Evolutionary conservation across 306 rosid species (phyloP), one percentile per base, ranked within the genome.

Genomic region (Vicia faba): DNA sequence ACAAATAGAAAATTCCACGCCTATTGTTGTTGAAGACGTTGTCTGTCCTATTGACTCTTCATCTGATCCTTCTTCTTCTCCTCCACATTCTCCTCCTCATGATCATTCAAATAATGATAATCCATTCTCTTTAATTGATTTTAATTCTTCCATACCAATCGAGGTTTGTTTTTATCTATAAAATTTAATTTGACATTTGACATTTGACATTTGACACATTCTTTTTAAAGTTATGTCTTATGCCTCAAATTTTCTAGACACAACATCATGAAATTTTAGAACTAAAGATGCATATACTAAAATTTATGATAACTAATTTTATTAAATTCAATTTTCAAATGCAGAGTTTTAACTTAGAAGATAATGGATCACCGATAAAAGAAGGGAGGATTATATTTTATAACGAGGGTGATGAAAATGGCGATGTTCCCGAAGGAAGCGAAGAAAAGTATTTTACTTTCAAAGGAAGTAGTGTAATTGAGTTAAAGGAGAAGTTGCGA

Each of bases 331-430:
- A 46, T 11, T 66, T 56, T 25, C 1, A 14, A 48, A 20, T 68
- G 40, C 18, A 75, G 60, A 6, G 68, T 71, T 66, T 68, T 15
- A 39, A 59, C 14, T 44, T 18, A 45, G 12, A 36, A 0, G 75
- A 75, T 2, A 77, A 5, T 1, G 28, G 0, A 0, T 74, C 84
- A 9, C 80, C 86, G 0, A 11, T 8, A 67, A 85, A 78, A 72
- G 84, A 79, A 64, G 97, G 96, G 45, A 89, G 95, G 43, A 67
- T 39, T n/a, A 85, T 89, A 36, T 75, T 71, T 80, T 89, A 79
- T 49, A 53, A 79, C 0, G 62, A 87, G 9, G 89, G 86, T 1
- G 70, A 85, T 72, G 85, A 84, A 26, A 73, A 77, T 4, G 91
- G 86, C n/a, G 77, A 80, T 6, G 69, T 70, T 31, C 9, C 28